Evolutionary conservation across 768 basidiomycete genomes (phyloP).

Genomic region (Mycena galericulata): DNA sequence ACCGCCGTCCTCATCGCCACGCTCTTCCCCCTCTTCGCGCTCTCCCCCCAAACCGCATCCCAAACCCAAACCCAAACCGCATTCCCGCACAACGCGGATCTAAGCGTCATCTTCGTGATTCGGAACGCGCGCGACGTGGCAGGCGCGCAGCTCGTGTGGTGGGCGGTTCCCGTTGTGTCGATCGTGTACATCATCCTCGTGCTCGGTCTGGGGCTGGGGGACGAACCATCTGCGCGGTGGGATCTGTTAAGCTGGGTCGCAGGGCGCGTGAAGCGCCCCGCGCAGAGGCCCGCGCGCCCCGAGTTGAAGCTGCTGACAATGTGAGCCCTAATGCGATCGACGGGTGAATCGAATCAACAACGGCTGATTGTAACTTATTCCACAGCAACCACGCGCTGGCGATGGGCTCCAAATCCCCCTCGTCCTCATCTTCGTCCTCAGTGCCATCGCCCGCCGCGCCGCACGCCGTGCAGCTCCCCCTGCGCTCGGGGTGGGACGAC

Average conservation of each 20-base stretch:
- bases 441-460: conserved; percentile 44
- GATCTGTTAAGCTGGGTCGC: conserved; percentile 52
- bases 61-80: no score
- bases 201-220: conserved; percentile 51
- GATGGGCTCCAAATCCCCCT: conserved; percentile 36
- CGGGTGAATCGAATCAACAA: neutral
- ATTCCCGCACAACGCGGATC: no score
- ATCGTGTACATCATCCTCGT: conserved; percentile 52
- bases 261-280: neutral
- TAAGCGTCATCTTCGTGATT: conserved; percentile 49
- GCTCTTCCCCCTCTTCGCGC: conserved; percentile 47
- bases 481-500: conserved; percentile 62
- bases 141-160: conserved; percentile 51
- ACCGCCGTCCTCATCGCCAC: conserved; percentile 1
- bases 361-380: neutral
- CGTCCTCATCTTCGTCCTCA: no score
- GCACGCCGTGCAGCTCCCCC: conserved; percentile 18
- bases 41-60: no score
- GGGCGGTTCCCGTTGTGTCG: conserved; percentile 54
- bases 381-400: conserved; percentile 23
- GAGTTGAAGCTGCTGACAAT: conserved; percentile 19
- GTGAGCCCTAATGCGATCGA: neutral
- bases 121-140: conserved; percentile 38
- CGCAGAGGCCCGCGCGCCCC: conserved; percentile 5
- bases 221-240: conserved; percentile 52